Conservation (phyloP, 176 grass and related monocot species). For the Dendrocalamus sinicus region DNA sequence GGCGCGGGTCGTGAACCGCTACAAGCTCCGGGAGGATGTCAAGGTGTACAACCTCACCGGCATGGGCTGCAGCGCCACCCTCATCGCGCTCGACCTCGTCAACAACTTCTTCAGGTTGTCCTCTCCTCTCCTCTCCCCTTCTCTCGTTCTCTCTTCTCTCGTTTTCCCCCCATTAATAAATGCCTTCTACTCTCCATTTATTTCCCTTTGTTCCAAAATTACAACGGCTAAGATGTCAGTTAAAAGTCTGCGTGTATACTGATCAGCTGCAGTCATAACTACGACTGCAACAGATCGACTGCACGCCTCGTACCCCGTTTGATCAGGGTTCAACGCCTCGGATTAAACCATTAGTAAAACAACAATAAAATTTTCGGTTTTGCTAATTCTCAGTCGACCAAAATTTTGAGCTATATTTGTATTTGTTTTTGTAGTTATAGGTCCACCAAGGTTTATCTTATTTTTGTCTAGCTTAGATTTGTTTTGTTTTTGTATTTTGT, state of each 20-base stretch:
- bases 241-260: not conserved
- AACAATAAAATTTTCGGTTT: no score
- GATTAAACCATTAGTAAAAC: not conserved
- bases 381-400: no score
- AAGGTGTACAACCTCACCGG: slow-evolving; percentile 83
- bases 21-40: slow-evolving; percentile 72
- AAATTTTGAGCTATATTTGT: no score
- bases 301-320: no score
- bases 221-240: not conserved
- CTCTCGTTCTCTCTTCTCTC: not conserved
- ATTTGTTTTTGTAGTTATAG: no score
- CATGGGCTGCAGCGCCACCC: slow-evolving; percentile 91
- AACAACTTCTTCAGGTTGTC: slow-evolving; percentile 62
- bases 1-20: slow-evolving; percentile 60
- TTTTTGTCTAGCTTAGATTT: no score
- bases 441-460: no score
- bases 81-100: slow-evolving; percentile 85
- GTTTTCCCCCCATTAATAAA: not conserved
- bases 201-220: not conserved
- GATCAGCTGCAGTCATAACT: not conserved
- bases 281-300: not conserved
- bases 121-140: not conserved
- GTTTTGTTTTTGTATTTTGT: no score
- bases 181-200: not conserved
- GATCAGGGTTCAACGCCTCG: not conserved